A percentile compares a stretch with the other conserved stretches of the same genome.
These are phyloP conservation scores for Tetrahymena thermophila DNA, from an alignment of 73 alveolate species.

Conservation along the genomic window DNA sequence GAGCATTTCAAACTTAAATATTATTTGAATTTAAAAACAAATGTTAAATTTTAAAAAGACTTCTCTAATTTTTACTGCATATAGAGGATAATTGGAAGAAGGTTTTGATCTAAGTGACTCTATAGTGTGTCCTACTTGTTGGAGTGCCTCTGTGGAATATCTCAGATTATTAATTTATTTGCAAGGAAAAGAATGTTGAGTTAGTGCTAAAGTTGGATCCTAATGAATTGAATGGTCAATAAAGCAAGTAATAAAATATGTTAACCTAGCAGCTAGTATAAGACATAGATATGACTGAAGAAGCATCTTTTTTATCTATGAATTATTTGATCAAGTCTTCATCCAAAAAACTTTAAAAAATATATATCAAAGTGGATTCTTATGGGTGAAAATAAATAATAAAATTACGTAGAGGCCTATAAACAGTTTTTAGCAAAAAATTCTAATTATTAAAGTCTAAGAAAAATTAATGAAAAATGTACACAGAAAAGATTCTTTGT, in stretches of 20 bases:
- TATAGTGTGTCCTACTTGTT: conserved; percentile 77
- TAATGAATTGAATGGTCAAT: conserved; percentile 86
- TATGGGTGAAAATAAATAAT: neutral
- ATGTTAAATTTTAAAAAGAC: conserved; percentile 58
- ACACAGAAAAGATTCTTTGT: no score
- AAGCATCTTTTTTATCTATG: neutral
- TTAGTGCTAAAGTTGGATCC: conserved; percentile 58
- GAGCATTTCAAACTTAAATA: neutral
- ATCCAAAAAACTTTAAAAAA: neutral
- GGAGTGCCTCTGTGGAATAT: conserved; percentile 92
- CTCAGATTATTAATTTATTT: conserved; percentile 74
- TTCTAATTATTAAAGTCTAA: neutral
- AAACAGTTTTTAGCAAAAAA: neutral
- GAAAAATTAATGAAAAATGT: no score
- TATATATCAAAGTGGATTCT: neutral
- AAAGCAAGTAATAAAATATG: conserved; percentile 82
- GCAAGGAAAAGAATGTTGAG: conserved; percentile 81
- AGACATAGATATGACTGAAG: conserved; percentile 93
- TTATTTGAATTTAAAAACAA: neutral
- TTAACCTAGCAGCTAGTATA: conserved; percentile 92
- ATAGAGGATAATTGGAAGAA: conserved; percentile 88
- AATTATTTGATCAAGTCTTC: neutral
- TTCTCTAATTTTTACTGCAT: conserved; percentile 82
- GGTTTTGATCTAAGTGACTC: conserved; percentile 93
- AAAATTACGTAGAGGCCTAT: neutral